These are phyloP conservation scores for Xylaria palmicola DNA, from an alignment of 495 filamentous ascomycete species.

Conservation along the genomic window DNA sequence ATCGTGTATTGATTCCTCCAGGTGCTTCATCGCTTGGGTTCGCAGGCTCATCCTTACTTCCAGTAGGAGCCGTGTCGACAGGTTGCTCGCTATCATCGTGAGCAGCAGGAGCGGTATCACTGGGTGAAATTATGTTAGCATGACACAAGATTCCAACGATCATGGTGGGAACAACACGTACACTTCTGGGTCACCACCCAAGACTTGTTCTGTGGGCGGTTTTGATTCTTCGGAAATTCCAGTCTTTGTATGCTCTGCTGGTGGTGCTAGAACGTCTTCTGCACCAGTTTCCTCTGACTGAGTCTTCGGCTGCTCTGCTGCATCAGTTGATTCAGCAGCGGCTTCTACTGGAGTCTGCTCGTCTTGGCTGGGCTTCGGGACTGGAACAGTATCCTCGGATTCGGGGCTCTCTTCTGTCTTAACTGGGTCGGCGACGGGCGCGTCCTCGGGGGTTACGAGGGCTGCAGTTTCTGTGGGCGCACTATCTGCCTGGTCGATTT, in stretches of 20 bases:
- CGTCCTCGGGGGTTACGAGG: neutral
- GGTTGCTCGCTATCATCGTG: neutral
- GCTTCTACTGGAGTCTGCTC: neutral
- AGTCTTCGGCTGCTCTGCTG: neutral
- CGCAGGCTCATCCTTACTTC: neutral
- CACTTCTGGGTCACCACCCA: conserved; percentile 5
- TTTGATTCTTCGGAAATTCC: conserved; percentile 7
- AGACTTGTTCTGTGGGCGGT: neutral
- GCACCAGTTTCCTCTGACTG: neutral
- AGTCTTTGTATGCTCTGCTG: neutral
- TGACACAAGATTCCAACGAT: neutral
- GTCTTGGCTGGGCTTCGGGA: neutral
- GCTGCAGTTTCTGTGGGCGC: neutral
- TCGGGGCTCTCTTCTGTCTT: neutral
- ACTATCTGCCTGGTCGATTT: neutral
- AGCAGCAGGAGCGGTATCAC: neutral
- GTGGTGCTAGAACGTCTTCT: neutral
- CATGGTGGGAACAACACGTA: neutral
- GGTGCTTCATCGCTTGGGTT: neutral
- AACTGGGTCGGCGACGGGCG: neutral
- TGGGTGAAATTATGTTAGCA: neutral
- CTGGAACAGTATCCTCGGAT: conserved; percentile 9
- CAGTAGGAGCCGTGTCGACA: neutral
- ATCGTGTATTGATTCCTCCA: neutral
- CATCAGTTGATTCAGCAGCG: neutral